Base-by-base conservation (phyloP, 192 early-diverging fungal species). In the Backusella tarrabulga region DNA sequence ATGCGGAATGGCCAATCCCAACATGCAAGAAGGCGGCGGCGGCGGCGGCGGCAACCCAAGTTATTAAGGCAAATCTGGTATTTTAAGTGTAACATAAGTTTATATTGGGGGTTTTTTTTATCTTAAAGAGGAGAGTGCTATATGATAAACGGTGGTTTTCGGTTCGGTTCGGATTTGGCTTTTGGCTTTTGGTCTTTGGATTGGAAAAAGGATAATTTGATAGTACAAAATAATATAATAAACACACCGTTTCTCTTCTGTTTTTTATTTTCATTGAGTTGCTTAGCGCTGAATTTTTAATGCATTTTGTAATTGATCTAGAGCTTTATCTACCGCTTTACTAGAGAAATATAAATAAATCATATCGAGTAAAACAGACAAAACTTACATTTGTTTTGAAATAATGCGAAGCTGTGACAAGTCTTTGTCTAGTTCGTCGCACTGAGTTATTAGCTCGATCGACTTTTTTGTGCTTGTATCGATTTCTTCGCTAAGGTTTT, bases 1-100 rank as follows among this genome's bases (percentile, higher is more conserved):
- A 69, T 92, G 91, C 68, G 77, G 82, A 1, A 75, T 83, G 11
- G 73, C 71, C 32, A 82, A 85, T 69, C 87, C 88, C 11, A 35
- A 68, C n/a, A 56, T 56, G 54, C 54, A 56, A 56, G 54, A 56
- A 11, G 84, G 84, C 38, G 78, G 77, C 15, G 32, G 26, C 26
- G 32, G 26, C 26, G 26, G 26, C 26, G 26, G 32, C 38, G 78
- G 77, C 15, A 71, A 81, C 19, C 54, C 54, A 21, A 56, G 54
- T 21, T 56, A 56, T 56, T 56, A 56, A 56, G 54, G 17, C 52
- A n/a, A 54, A 54, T 54, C 52, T 54, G 52, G 52, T 56, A 56
- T 68, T 68, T 68, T 68, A 26, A 26, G n/a, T 68, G 21, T 29
- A 29, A 29, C 17, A 34, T 34, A 68, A 14, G 12, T 4, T 40